A percentile compares a stretch with the other conserved stretches of the same genome.
These are phyloP conservation scores for Murraya koenigii DNA, from an alignment of 345 rosid genomes.

Conservation along the genomic window DNA sequence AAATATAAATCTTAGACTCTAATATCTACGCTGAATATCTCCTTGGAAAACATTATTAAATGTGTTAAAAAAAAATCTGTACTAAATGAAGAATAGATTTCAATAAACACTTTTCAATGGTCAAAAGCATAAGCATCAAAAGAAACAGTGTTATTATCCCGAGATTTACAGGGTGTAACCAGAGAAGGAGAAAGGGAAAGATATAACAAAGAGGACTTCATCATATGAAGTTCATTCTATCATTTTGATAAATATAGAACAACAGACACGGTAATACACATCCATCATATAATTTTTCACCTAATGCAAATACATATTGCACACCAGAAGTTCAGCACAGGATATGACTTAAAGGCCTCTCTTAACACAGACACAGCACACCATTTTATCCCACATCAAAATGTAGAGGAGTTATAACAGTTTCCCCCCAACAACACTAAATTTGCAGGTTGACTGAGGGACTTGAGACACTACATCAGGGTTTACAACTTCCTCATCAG, in stretches of 20 bases:
- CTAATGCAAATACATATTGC: not conserved
- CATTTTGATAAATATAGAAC: not conserved
- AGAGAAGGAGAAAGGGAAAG: too few species aligned
- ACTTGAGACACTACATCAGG: not conserved
- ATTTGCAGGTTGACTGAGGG: not conserved
- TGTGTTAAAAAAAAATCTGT: too few species aligned
- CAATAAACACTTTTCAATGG: too few species aligned
- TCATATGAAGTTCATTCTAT: not conserved
- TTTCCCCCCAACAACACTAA: not conserved
- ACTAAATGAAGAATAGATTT: too few species aligned
- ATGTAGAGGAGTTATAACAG: not conserved
- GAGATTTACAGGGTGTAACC: too few species aligned
- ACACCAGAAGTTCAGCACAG: not conserved
- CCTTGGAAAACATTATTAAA: too few species aligned
- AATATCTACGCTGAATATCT: too few species aligned
- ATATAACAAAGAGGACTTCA: too few species aligned
- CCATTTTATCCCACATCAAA: not conserved
- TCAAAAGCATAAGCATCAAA: too few species aligned
- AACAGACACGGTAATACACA: not conserved
- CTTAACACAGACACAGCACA: not conserved
- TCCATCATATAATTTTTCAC: not conserved
- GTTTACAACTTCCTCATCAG: slow-evolving; percentile 63
- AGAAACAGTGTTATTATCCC: too few species aligned
- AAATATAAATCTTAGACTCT: too few species aligned
- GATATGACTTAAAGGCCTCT: not conserved